phyloP scores from a whole-genome alignment of 768 basidiomycete species.

The Rhizopogon roseolus region DNA sequence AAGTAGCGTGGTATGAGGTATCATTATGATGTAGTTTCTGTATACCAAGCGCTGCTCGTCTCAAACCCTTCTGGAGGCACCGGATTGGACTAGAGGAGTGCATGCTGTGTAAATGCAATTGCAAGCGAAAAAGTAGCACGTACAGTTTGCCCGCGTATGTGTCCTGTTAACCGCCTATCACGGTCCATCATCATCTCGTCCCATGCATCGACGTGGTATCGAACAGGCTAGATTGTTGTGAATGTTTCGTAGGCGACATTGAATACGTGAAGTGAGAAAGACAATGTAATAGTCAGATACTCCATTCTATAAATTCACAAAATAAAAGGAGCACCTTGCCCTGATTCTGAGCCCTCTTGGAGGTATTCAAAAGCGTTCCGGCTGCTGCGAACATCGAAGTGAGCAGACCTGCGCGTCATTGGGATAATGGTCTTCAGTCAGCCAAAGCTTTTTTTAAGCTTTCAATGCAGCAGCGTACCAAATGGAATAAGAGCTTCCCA shows the following conservation, averaged over 20 bases:
- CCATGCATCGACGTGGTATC: conserved; percentile 86
- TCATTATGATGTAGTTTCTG: conserved; percentile 43
- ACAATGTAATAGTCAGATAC: not conserved
- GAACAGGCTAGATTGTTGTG: conserved; percentile 53
- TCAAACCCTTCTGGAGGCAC: conserved; percentile 65
- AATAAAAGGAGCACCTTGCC: conserved; percentile 62
- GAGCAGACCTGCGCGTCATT: conserved; percentile 55
- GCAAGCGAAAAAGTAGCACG: conserved; percentile 24
- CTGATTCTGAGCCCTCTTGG: conserved; percentile 78
- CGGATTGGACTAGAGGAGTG: conserved; percentile 50
- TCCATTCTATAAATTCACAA: not conserved
- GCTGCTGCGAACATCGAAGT: conserved; percentile 88
- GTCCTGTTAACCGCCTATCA: conserved; percentile 85
- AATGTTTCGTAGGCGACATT: not conserved
- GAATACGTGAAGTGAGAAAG: not conserved
- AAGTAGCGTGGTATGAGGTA: not conserved
- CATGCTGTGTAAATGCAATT: not conserved
- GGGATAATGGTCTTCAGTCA: conserved; percentile 1
- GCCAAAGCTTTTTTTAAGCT: not conserved
- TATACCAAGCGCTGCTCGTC: conserved; percentile 72
- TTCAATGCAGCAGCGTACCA: conserved; percentile 40
- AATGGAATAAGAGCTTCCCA: conserved; percentile 98
- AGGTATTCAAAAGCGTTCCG: conserved; percentile 80
- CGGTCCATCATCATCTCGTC: conserved; percentile 96
- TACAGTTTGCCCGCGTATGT: conserved; percentile 81